A percentile compares a stretch with the other conserved stretches of the same genome.
phyloP scores from a whole-genome alignment of 768 basidiomycete genomes.

The Hericium coralloides region DNA sequence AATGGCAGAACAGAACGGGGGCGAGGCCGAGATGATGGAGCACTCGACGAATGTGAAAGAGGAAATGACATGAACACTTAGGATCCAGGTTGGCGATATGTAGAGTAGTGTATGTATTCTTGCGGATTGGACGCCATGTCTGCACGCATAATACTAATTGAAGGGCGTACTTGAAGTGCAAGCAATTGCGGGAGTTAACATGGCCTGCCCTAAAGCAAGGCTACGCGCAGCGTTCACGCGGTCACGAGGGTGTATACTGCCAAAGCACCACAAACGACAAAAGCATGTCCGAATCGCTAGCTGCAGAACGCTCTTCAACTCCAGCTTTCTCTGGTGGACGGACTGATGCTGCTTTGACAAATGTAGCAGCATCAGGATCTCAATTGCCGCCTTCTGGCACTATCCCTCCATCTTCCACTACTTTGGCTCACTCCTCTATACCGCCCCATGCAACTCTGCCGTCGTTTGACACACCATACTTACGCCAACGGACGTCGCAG shows the following conservation, averaged over 20 bases:
- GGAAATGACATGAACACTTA: neutral
- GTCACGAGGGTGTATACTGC: conserved; percentile 18
- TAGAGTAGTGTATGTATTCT: too few relatives aligned
- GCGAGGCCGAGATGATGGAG: neutral
- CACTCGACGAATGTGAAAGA: neutral
- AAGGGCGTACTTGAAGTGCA: too few relatives aligned
- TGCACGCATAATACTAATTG: too few relatives aligned
- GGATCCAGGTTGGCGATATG: too few relatives aligned
- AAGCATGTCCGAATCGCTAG: neutral
- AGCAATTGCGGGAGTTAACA: neutral
- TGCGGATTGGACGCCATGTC: too few relatives aligned
- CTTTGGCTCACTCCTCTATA: too few relatives aligned
- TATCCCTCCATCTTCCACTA: too few relatives aligned
- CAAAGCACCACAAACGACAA: conserved; percentile 21
- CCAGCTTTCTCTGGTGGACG: too few relatives aligned
- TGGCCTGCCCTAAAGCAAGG: conserved; percentile 16
- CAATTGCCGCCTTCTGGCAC: neutral
- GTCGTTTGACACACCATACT: neutral
- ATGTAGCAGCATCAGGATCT: neutral
- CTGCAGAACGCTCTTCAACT: too few relatives aligned
- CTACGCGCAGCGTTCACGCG: conserved; percentile 17
- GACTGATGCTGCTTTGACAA: too few relatives aligned
- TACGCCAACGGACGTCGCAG: neutral
- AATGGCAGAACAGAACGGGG: neutral
- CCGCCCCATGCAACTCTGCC: too few relatives aligned